A percentile compares a stretch with the other conserved stretches of the same genome.
phyloP scores from a whole-genome alignment of 768 basidiomycete species.

The Guyanaporus albipodus region DNA sequence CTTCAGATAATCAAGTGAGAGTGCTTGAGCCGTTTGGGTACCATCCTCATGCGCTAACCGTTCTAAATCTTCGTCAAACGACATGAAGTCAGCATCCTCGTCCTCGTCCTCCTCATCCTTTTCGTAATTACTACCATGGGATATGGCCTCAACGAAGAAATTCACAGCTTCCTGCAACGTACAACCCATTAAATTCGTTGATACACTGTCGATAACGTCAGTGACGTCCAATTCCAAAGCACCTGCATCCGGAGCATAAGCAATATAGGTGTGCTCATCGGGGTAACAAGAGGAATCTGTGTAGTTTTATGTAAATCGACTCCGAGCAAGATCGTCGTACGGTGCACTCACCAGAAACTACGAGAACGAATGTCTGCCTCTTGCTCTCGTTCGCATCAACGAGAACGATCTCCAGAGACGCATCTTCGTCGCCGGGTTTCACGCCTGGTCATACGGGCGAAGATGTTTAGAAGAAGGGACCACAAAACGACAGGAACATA shows the following conservation, averaged over 20 bases:
- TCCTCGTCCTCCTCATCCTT: slow-evolving; percentile 41
- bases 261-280: slow-evolving; percentile 50
- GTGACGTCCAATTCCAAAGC: slow-evolving; percentile 38
- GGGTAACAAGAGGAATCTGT: slow-evolving; percentile 69
- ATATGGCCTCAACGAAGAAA: slow-evolving; percentile 34
- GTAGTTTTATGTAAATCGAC: neutral
- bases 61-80: slow-evolving; percentile 17
- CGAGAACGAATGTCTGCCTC: slow-evolving; percentile 33
- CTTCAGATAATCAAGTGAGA: slow-evolving; percentile 3
- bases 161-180: slow-evolving; percentile 45
- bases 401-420: slow-evolving; percentile 51
- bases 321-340: too few species aligned
- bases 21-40: neutral
- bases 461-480: neutral
- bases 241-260: slow-evolving; percentile 46
- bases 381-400: slow-evolving; percentile 5
- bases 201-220: slow-evolving; percentile 42
- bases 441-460: slow-evolving; percentile 29
- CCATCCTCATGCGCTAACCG: neutral
- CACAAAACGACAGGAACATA: slow-evolving; percentile 24
- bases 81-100: slow-evolving; percentile 12
- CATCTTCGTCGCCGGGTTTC: slow-evolving; percentile 59
- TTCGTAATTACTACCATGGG: slow-evolving; percentile 33
- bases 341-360: slow-evolving; percentile 45
- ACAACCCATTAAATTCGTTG: slow-evolving; percentile 37